Evolutionary conservation across 495 filamentous ascomycete species (phyloP).

Genomic region (Aspergillus bertholletiae): DNA sequence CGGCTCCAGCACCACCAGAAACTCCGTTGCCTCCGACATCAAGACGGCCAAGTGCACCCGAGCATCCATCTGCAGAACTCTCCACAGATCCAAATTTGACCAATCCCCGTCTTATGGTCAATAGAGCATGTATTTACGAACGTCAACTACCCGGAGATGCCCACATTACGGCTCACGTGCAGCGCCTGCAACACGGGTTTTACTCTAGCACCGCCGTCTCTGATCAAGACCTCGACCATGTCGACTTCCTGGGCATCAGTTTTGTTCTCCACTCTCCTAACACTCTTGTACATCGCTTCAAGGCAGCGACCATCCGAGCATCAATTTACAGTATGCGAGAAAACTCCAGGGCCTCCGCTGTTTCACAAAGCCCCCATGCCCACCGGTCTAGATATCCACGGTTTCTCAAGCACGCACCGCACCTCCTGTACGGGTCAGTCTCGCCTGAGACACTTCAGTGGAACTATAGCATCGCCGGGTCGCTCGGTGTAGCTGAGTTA

Average conservation of each 20-base stretch:
- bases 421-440: conserved; percentile 49
- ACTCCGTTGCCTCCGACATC: neutral
- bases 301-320: conserved; percentile 42
- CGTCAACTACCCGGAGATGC: conserved; percentile 45
- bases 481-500: conserved; percentile 43
- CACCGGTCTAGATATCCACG: conserved; percentile 27
- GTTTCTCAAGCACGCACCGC: conserved; percentile 51
- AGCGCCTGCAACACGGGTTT: conserved; percentile 50
- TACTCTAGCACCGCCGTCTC: conserved; percentile 41
- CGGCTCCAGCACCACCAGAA: conserved; percentile 1
- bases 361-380: conserved; percentile 34
- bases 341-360: conserved; percentile 30
- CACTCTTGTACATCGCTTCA: conserved; percentile 42
- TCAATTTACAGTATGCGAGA: conserved; percentile 25
- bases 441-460: conserved; percentile 50
- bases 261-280: conserved; percentile 49
- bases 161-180: conserved; percentile 49
- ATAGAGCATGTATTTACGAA: conserved; percentile 49
- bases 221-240: conserved; percentile 37
- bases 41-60: neutral
- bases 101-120: conserved; percentile 41
- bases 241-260: conserved; percentile 49
- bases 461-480: conserved; percentile 48
- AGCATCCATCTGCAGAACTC: neutral
- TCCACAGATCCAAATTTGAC: conserved; percentile 36